Conservation (phyloP, 2,329 filamentous ascomycete genomes). For the Apiospora saccharicola region DNA sequence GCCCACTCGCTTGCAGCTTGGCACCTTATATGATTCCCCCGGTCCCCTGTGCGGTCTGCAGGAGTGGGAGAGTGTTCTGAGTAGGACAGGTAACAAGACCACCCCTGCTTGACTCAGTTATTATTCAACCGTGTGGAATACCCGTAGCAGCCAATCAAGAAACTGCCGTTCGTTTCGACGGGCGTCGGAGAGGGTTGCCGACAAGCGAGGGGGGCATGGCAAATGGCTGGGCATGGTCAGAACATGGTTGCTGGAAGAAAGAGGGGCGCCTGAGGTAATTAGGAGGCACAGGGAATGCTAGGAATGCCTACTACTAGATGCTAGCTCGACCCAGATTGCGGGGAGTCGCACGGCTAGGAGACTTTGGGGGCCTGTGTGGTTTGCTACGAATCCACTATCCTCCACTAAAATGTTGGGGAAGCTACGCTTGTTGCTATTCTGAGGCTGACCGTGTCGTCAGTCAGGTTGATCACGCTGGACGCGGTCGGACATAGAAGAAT, state of each 20-base stretch:
- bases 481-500: slow-evolving; percentile 12
- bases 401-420: slow-evolving; percentile 15
- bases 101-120: slow-evolving; percentile 7
- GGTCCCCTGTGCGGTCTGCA: background rate
- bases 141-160: background rate
- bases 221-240: too few species aligned
- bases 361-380: background rate
- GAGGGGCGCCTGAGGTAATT: background rate
- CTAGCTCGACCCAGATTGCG: slow-evolving; percentile 9
- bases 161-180: slow-evolving; percentile 18
- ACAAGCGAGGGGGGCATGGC: background rate
- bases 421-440: background rate
- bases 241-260: background rate
- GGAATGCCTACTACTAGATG: too few species aligned
- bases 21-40: background rate
- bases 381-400: background rate
- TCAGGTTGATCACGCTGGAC: slow-evolving; percentile 2
- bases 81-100: background rate
- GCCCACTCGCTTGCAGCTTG: slow-evolving; percentile 15
- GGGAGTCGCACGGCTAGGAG: slow-evolving; percentile 3
- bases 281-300: background rate
- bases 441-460: slow-evolving; percentile 17
- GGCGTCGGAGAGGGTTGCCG: slow-evolving; percentile 1
- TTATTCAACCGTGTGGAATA: background rate
- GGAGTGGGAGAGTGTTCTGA: too few species aligned